Evolutionary conservation across 768 basidiomycete genomes (phyloP).

Genomic region (Tricholoma furcatifolium): DNA sequence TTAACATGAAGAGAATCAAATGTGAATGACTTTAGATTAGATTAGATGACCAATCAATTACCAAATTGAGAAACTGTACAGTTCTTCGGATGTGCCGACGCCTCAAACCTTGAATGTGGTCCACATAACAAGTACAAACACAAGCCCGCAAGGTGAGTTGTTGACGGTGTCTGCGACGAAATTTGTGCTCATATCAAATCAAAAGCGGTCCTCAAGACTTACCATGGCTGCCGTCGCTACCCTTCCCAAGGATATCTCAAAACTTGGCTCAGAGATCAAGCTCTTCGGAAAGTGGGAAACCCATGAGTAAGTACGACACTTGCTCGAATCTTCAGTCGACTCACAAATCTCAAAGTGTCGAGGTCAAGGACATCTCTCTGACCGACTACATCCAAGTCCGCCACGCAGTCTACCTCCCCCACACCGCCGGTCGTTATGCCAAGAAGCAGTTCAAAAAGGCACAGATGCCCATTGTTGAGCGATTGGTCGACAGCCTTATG

Average conservation of each 20-base stretch:
- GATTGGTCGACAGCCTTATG: conserved; percentile 98
- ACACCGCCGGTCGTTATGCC: conserved; percentile 98
- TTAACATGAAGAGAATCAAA: conserved; percentile 12
- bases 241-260: conserved; percentile 82
- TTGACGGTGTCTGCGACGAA: conserved; percentile 30
- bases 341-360: conserved; percentile 58
- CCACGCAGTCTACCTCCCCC: conserved; percentile 95
- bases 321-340: background rate
- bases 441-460: conserved; percentile 99
- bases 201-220: conserved; percentile 30
- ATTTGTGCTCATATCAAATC: conserved; percentile 20
- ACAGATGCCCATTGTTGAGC: conserved; percentile 99
- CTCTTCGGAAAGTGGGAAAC: conserved; percentile 99
- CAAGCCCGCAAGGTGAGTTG: conserved; percentile 34
- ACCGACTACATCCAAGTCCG: conserved; percentile 99
- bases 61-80: conserved; percentile 38
- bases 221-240: conserved; percentile 69
- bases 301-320: conserved; percentile 69
- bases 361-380: conserved; percentile 98
- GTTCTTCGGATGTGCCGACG: conserved; percentile 38
- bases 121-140: conserved; percentile 50
- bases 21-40: conserved; percentile 2
- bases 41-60: background rate
- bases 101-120: conserved; percentile 43
- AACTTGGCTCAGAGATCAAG: conserved; percentile 83